phyloP scores from a whole-genome alignment of 768 basidiomycete genomes.

The Rickenella mellea region DNA sequence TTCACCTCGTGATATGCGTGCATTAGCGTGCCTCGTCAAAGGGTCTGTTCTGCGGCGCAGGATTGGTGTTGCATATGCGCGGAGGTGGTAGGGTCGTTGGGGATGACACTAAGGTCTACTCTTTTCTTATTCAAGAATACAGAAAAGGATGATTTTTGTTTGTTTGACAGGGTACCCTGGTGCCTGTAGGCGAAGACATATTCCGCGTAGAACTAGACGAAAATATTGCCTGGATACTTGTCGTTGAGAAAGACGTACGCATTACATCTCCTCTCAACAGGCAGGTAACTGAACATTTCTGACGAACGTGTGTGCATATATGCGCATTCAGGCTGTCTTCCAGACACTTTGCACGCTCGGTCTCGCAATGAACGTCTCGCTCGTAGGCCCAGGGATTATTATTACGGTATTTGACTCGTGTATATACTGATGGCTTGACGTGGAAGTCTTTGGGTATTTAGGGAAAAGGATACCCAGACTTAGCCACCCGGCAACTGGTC shows the following conservation, averaged over 20 bases:
- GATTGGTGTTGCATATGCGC: conserved; percentile 46
- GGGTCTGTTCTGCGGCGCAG: conserved; percentile 71
- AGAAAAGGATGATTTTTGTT: conserved; percentile 1
- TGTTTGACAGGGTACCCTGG: conserved; percentile 53
- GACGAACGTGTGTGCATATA: neutral
- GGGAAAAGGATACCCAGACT: conserved; percentile 97
- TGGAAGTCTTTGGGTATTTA: conserved; percentile 19
- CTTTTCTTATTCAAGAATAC: neutral
- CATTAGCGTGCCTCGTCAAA: conserved; percentile 79
- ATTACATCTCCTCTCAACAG: conserved; percentile 2
- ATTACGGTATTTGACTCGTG: conserved; percentile 49
- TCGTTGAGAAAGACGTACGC: conserved; percentile 91
- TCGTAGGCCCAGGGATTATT: conserved; percentile 61
- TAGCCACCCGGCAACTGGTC: conserved; percentile 82
- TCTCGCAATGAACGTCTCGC: conserved; percentile 36
- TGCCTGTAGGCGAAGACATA: conserved; percentile 72
- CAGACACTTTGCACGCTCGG: conserved; percentile 64
- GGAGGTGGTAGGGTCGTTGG: conserved; percentile 41
- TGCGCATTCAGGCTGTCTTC: conserved; percentile 73
- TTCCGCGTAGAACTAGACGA: conserved; percentile 44
- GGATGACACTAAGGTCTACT: conserved; percentile 49
- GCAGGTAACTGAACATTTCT: neutral
- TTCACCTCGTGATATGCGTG: neutral
- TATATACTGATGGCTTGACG: neutral
- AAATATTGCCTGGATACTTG: conserved; percentile 63